A percentile compares a stretch with the other conserved stretches of the same genome.
Evolutionary conservation across 352 stramenopile species (phyloP).

Genomic region (Pythium sp.): DNA sequence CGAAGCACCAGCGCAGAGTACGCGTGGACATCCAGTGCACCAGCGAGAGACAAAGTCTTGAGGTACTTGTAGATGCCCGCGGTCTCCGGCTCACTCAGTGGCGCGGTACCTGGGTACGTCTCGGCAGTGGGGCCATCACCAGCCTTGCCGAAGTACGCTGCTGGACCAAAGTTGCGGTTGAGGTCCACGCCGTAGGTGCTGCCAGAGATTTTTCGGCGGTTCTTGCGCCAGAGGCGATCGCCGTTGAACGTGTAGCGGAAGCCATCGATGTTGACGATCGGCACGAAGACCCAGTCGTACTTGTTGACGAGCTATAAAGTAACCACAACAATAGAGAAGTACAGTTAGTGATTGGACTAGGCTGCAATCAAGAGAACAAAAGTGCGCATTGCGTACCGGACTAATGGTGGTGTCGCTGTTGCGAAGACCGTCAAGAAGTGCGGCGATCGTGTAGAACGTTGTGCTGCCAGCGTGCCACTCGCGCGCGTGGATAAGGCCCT

Average conservation of each 20-base stretch:
- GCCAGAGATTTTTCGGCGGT: slow-evolving; percentile 32
- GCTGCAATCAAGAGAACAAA: too few relatives aligned
- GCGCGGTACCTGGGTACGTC: slow-evolving; percentile 20
- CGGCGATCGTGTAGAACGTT: slow-evolving; percentile 15
- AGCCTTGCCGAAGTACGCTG: slow-evolving; percentile 12
- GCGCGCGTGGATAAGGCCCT: slow-evolving; percentile 19
- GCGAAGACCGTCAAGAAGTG: slow-evolving; percentile 23
- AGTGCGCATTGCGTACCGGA: neutral
- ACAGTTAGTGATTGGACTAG: neutral
- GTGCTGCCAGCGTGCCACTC: slow-evolving; percentile 16
- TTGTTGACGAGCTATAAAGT: slow-evolving; percentile 8
- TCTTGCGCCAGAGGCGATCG: slow-evolving; percentile 69
- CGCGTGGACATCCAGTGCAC: slow-evolving; percentile 27
- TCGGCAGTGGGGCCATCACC: slow-evolving; percentile 17
- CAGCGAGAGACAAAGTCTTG: slow-evolving; percentile 18
- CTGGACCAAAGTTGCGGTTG: slow-evolving; percentile 44
- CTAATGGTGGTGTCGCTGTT: slow-evolving; percentile 13
- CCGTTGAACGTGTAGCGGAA: slow-evolving; percentile 46
- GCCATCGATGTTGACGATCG: slow-evolving; percentile 36
- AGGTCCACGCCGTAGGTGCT: slow-evolving; percentile 57
- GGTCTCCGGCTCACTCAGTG: slow-evolving; percentile 28
- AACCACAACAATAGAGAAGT: too few relatives aligned
- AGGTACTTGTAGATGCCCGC: slow-evolving; percentile 22
- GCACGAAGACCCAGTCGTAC: slow-evolving; percentile 31
- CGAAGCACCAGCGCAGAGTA: slow-evolving; percentile 22